Conservation (phyloP, 73 alveolate species). For the Stentor roeselii region DNA sequence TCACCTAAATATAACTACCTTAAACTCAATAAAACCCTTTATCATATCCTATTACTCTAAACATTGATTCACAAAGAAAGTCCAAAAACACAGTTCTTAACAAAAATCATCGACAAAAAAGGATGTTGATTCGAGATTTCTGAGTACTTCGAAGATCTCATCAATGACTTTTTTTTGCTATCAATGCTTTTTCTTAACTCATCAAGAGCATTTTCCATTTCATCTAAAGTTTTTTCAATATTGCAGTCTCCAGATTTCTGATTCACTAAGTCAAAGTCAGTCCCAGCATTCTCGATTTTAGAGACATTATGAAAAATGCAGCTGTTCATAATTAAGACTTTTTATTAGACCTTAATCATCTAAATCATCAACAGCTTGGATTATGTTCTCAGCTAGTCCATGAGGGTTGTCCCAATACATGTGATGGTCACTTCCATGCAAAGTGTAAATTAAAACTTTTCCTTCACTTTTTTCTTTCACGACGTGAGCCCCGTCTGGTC, state of each 20-base stretch:
- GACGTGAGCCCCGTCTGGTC: conserved; percentile 24
- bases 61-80: neutral
- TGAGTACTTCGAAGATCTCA: neutral
- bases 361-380: neutral
- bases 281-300: no score
- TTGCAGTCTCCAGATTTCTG: no score
- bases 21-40: no score
- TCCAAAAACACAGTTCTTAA: neutral
- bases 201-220: neutral
- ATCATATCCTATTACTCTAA: no score
- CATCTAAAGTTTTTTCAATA: neutral
- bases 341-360: neutral
- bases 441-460: neutral
- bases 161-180: neutral
- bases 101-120: neutral
- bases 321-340: no score
- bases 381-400: conserved; percentile 30
- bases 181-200: neutral
- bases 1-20: no score
- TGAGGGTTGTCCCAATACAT: conserved; percentile 45
- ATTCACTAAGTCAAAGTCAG: no score
- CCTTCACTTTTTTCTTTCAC: neutral
- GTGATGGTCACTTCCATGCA: conserved; percentile 32
- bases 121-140: neutral
- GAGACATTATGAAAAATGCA: no score